Percentiles rank a stretch among this genome's conserved stretches.
These are phyloP conservation scores for Metschnikowia continentalis DNA, from an alignment of 805 yeast species.

Conservation along the genomic window DNA sequence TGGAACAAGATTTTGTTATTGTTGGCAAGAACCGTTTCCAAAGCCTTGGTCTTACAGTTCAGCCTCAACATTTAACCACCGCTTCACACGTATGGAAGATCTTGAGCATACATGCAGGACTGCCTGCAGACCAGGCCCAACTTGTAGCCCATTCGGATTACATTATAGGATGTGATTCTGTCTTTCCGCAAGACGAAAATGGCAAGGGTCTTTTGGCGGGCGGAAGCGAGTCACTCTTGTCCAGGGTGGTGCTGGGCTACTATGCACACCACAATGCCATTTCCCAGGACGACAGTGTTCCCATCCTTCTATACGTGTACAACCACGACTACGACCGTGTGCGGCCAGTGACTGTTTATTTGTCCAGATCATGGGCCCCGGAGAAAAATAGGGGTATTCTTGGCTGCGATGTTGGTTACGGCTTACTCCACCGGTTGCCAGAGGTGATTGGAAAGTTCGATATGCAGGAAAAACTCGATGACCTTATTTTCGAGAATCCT, in stretches of 20 bases:
- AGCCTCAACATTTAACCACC: conserved; percentile 70
- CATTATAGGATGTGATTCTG: conserved; percentile 63
- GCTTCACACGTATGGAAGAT: conserved; percentile 88
- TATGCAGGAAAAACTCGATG: neutral
- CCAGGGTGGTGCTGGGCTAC: conserved; percentile 58
- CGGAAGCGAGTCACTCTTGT: conserved; percentile 81
- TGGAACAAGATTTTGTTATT: neutral
- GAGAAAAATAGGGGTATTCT: conserved; percentile 65
- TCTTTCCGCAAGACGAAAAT: conserved; percentile 54
- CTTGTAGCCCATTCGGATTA: conserved; percentile 83
- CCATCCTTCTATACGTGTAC: conserved; percentile 56
- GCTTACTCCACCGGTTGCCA: conserved; percentile 82
- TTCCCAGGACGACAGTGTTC: conserved; percentile 32
- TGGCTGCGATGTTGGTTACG: conserved; percentile 96
- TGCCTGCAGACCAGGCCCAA: conserved; percentile 84
- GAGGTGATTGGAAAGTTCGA: conserved; percentile 16
- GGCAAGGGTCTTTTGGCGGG: conserved; percentile 66
- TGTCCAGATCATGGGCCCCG: conserved; percentile 63
- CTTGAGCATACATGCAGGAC: conserved; percentile 61
- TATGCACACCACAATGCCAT: conserved; percentile 43
- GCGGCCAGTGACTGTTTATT: conserved; percentile 77
- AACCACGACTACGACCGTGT: conserved; percentile 83
- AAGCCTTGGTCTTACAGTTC: conserved; percentile 63
- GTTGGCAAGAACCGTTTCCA: conserved; percentile 36
- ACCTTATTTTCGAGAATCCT: neutral